phyloP scores from a whole-genome alignment of 148 eudicot species.

The Rhododendron mucronatum region DNA sequence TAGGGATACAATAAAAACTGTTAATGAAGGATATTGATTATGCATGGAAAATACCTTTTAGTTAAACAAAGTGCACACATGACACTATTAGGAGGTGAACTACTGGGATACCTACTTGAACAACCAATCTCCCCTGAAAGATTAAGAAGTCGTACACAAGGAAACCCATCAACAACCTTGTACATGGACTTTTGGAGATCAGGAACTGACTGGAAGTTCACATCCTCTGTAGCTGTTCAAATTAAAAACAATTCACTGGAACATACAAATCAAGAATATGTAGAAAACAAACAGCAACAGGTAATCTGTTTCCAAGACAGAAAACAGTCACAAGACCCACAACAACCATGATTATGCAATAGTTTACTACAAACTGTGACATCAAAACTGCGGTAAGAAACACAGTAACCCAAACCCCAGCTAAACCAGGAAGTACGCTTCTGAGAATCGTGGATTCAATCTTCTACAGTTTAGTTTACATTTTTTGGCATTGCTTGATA shows the following conservation, averaged over 20 bases:
- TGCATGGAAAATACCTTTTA: background rate
- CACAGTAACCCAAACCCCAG: background rate
- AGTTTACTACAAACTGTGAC: background rate
- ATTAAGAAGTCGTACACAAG: slow-evolving; percentile 89
- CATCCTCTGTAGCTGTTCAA: slow-evolving; percentile 36
- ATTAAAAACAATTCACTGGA: background rate
- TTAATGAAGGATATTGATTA: background rate
- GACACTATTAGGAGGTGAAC: background rate
- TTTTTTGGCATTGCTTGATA: background rate
- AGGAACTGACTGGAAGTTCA: slow-evolving; percentile 77
- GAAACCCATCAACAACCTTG: slow-evolving; percentile 63
- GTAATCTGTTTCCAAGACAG: background rate
- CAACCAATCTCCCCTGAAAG: slow-evolving; percentile 94
- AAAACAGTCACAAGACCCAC: background rate
- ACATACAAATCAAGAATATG: background rate
- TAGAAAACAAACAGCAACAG: background rate
- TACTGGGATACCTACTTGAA: slow-evolving; percentile 59
- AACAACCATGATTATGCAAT: background rate
- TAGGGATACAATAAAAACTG: slow-evolving; percentile 20
- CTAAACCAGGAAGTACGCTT: background rate
- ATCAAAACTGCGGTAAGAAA: background rate
- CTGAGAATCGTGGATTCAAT: background rate
- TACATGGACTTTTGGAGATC: slow-evolving; percentile 91
- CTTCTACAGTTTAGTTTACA: background rate
- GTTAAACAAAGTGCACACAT: background rate